Conservation (phyloP, 148 eudicot genomes). For the Fallopia convolvulus region DNA sequence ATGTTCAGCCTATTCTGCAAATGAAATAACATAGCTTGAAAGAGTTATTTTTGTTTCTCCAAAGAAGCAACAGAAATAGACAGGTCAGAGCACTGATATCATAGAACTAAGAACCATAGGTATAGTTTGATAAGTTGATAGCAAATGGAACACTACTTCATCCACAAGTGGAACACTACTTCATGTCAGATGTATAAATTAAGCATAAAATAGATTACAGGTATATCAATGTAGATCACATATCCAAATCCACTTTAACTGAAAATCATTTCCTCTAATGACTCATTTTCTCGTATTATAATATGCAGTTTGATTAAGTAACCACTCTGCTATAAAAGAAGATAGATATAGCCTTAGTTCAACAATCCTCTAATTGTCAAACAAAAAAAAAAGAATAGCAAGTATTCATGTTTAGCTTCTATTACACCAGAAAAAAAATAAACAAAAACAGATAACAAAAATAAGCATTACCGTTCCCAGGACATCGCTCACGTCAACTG, state of each 20-base stretch:
- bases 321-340: neutral
- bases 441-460: constrained; percentile 7
- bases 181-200: neutral
- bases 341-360: neutral
- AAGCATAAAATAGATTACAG: neutral
- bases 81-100: neutral
- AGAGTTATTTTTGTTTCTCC: neutral
- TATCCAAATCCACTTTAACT: neutral
- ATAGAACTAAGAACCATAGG: neutral
- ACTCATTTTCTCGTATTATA: neutral
- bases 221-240: neutral
- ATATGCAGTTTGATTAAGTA: neutral
- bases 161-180: neutral
- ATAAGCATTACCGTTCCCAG: constrained; percentile 76
- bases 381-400: neutral
- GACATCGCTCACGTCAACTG: constrained; percentile 92
- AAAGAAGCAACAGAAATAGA: neutral
- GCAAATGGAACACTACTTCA: neutral
- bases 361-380: neutral
- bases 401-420: constrained; percentile 7
- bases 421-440: neutral
- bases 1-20: constrained; percentile 97
- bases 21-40: constrained; percentile 28
- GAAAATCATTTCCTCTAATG: neutral
- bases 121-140: constrained; percentile 2